These are phyloP conservation scores for Fusarium haematococcum DNA, from an alignment of 2,329 filamentous ascomycete species.

Conservation along the genomic window DNA sequence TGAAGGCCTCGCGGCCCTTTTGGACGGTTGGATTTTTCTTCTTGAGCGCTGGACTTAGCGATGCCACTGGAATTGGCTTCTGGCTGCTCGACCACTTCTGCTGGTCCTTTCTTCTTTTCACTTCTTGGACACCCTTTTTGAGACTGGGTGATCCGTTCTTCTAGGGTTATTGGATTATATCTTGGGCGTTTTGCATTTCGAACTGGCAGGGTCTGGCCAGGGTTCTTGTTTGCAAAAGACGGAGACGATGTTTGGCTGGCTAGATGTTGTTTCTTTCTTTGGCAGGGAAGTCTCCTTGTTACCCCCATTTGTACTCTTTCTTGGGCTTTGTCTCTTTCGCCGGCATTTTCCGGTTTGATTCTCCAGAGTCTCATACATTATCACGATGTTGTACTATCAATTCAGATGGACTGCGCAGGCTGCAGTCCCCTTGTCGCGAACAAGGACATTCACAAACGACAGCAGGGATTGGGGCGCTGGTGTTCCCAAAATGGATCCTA, in stretches of 20 bases:
- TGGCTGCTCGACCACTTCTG: conserved; percentile 2
- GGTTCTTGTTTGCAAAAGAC: conserved; percentile 19
- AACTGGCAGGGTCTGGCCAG: conserved; percentile 10
- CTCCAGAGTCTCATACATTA: neutral
- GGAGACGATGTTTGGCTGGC: conserved; percentile 31
- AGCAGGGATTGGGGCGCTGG: conserved; percentile 31
- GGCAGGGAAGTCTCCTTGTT: conserved; percentile 9
- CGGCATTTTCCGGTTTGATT: neutral
- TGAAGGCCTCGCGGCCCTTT: conserved; percentile 46
- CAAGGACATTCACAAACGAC: conserved; percentile 18
- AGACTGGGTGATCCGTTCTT: conserved; percentile 23
- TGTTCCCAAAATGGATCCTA: conserved; percentile 29
- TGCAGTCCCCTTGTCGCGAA: conserved; percentile 23
- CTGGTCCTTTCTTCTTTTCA: neutral
- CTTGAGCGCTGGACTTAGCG: conserved; percentile 7
- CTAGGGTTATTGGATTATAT: conserved; percentile 34
- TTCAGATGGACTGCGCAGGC: conserved; percentile 35
- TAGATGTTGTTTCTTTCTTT: conserved; percentile 28
- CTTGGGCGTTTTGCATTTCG: conserved; percentile 34
- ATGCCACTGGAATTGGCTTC: conserved; percentile 22
- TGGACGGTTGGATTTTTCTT: conserved; percentile 24
- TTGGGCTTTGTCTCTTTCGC: neutral
- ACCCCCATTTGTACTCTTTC: conserved; percentile 17
- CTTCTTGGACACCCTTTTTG: conserved; percentile 31
- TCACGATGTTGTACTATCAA: conserved; percentile 31